Evolutionary conservation across 768 basidiomycete genomes (phyloP).

Genomic region (Macrolepiota dolichaula): DNA sequence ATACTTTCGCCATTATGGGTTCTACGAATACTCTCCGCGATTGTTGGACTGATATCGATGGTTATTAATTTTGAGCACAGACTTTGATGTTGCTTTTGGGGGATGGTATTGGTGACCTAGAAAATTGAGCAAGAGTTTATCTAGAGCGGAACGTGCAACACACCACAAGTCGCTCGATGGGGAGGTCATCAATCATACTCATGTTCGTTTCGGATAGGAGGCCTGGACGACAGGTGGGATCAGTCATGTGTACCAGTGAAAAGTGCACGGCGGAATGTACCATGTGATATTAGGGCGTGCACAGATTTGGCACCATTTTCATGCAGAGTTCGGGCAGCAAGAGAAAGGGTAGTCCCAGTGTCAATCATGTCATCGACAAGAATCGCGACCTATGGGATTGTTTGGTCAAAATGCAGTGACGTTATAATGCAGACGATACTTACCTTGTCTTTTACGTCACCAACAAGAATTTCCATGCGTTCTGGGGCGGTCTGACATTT

Average conservation of each 20-base stretch:
- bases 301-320: slow-evolving; percentile 88
- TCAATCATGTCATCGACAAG: slow-evolving; percentile 99
- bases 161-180: slow-evolving; percentile 85
- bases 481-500: slow-evolving; percentile 65
- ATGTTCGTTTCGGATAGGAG: slow-evolving; percentile 78
- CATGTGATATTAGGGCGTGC: slow-evolving; percentile 90
- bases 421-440: not conserved
- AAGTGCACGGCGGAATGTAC: slow-evolving; percentile 33
- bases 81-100: slow-evolving; percentile 67
- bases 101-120: slow-evolving; percentile 93
- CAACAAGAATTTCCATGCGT: slow-evolving; percentile 91
- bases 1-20: slow-evolving; percentile 95
- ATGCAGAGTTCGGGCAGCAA: slow-evolving; percentile 81
- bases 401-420: slow-evolving; percentile 8
- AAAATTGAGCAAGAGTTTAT: slow-evolving; percentile 7
- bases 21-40: slow-evolving; percentile 94
- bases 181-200: slow-evolving; percentile 62
- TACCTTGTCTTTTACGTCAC: slow-evolving; percentile 89
- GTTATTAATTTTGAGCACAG: slow-evolving; percentile 76
- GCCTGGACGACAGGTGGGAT: slow-evolving; percentile 39
- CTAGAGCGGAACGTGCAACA: slow-evolving; percentile 19
- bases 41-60: slow-evolving; percentile 87
- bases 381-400: slow-evolving; percentile 69
- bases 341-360: slow-evolving; percentile 82
- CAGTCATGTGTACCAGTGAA: slow-evolving; percentile 13